Base-by-base conservation (phyloP, 169 alveolate species). In the Eimeria praecox region DNA sequence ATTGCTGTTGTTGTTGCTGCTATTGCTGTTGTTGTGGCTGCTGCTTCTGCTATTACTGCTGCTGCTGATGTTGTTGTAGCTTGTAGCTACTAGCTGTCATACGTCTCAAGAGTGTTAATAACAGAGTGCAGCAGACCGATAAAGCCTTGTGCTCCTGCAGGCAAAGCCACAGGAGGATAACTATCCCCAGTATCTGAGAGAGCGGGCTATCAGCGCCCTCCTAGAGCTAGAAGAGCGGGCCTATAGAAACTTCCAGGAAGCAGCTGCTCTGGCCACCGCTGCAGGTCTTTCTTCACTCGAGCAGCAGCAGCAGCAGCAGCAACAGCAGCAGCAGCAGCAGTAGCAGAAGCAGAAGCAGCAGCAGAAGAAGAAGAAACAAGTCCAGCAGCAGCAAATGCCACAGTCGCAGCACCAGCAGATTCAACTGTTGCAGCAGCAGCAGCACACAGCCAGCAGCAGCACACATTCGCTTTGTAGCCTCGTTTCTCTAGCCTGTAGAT, bases 121-220 rank as follows among this genome's bases (percentile, higher is more conserved):
- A 24, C 46, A 71, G 30, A 71, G 82, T 12, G 82, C 82, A 71
- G 20, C 18, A 56, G 27, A 56, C n/a, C 4, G 27, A 18, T 16
- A 56, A 27, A 27, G 66, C 66, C 66, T 56, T 56, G 66, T 56
- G 18, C 66, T 14, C 66, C 35, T 78, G 69, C 90, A 82, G 90
- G 59, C 33, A 49, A 82, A 20, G 33, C 90, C 59, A 16, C 73
- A 49, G 49, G 90, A 82, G 33, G 90, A 71, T 5, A 52, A 82
- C 90, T 82, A 82, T 46, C 90, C 90, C 8, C 90, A 82, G 73
- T 82, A 82, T 46, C 90, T 82, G 16, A 82, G 90, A 49, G 90
- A 82, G 46, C 46, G 90, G 73, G 90, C 90, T 49, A 52, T 82
- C 44, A 82, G 90, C n/a, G 90, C 90, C 44, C 90, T 82, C 90